These are phyloP conservation scores for Rhinocladiella mackenziei DNA, from an alignment of 2,329 filamentous ascomycete genomes.

Conservation along the genomic window DNA sequence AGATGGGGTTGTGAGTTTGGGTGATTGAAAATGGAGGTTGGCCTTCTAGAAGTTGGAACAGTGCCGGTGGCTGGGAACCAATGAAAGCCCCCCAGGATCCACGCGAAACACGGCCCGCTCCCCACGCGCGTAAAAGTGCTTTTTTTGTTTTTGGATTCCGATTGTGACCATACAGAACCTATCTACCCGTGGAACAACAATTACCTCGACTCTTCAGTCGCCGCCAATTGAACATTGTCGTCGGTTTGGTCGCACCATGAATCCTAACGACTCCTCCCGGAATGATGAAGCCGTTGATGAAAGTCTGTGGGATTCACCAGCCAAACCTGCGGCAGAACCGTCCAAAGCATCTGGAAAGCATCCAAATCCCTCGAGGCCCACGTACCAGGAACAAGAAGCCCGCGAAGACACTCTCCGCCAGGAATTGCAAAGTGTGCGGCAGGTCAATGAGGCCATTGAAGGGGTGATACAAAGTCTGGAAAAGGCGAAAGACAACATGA, in stretches of 20 bases:
- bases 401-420: slow-evolving; percentile 70
- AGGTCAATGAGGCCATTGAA: slow-evolving; percentile 85
- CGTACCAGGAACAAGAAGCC: slow-evolving; percentile 44
- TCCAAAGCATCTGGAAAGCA: slow-evolving; percentile 10
- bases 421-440: slow-evolving; percentile 77
- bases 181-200: too few relatives aligned
- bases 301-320: slow-evolving; percentile 18
- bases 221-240: too few relatives aligned
- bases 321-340: not conserved
- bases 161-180: too few relatives aligned
- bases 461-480: slow-evolving; percentile 45
- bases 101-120: slow-evolving; percentile 1
- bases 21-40: slow-evolving; percentile 1
- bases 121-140: slow-evolving; percentile 3
- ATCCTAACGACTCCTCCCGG: slow-evolving; percentile 3
- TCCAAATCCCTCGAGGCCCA: slow-evolving; percentile 3
- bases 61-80: slow-evolving; percentile 2
- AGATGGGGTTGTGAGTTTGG: too few relatives aligned
- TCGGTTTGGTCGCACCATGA: slow-evolving; percentile 6
- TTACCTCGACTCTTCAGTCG: not conserved
- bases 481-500: slow-evolving; percentile 49
- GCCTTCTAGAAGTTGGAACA: not conserved
- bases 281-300: slow-evolving; percentile 8
- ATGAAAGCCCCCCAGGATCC: not conserved
- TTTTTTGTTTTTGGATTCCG: slow-evolving; percentile 2